Conservation (phyloP, 768 basidiomycete species). For the Auricularia auricula-judae region DNA sequence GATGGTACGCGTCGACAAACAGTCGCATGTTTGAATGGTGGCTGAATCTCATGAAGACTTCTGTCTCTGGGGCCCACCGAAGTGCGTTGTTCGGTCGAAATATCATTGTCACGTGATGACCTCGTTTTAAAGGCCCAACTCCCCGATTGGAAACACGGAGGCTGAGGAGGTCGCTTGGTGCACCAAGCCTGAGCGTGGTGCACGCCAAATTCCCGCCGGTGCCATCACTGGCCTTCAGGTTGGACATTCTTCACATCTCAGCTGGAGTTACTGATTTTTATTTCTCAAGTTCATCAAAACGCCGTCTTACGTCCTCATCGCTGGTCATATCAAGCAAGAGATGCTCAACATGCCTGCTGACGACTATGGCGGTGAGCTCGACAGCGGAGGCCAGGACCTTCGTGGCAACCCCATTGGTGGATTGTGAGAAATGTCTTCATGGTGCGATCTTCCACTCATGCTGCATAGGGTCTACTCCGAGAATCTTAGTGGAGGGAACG, state of each 20-base stretch:
- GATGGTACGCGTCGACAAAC: constrained; percentile 9
- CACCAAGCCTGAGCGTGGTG: constrained; percentile 57
- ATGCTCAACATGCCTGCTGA: constrained; percentile 35
- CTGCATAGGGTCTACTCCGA: constrained; percentile 34
- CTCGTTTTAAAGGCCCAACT: constrained; percentile 21
- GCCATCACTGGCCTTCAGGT: constrained; percentile 52
- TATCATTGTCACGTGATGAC: background rate
- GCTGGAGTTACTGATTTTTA: constrained; percentile 37
- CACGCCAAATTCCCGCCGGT: constrained; percentile 60
- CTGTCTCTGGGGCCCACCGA: constrained; percentile 52
- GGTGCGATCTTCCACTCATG: background rate
- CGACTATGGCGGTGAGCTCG: constrained; percentile 70
- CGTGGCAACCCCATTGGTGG: constrained; percentile 74
- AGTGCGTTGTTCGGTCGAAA: background rate
- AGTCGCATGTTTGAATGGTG: background rate
- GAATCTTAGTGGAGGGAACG: constrained; percentile 17
- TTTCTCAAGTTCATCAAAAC: constrained; percentile 8
- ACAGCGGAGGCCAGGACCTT: constrained; percentile 35
- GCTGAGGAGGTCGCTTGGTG: constrained; percentile 69
- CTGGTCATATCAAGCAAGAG: constrained; percentile 55
- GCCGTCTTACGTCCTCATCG: constrained; percentile 41
- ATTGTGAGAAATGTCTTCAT: constrained; percentile 16
- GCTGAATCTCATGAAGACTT: constrained; percentile 35
- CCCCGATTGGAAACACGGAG: constrained; percentile 54
- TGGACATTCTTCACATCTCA: background rate